phyloP scores from a whole-genome alignment of 2,329 filamentous ascomycete species.

The Trichoderma semiorbis region DNA sequence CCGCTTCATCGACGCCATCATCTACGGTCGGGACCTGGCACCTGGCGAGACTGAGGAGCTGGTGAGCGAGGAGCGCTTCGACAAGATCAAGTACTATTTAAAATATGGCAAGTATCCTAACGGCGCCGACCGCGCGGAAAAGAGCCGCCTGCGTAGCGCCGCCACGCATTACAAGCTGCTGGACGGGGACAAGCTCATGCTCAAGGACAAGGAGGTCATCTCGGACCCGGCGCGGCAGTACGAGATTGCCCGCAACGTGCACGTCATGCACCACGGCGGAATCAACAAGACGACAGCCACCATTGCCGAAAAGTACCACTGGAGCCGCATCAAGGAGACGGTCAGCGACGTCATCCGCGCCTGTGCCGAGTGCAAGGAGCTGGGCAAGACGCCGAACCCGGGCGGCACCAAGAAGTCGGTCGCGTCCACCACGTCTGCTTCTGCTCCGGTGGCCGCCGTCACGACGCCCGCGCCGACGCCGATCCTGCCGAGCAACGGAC shows the following conservation, averaged over 20 bases:
- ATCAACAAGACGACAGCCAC: conserved; percentile 98
- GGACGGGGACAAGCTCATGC: conserved; percentile 78
- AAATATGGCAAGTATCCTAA: conserved; percentile 91
- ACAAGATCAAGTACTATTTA: conserved; percentile 97
- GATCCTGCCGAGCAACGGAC: conserved; percentile 14
- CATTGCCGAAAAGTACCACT: conserved; percentile 92
- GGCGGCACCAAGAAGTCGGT: conserved; percentile 26
- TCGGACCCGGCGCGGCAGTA: conserved; percentile 86
- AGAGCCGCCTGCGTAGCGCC: conserved; percentile 87
- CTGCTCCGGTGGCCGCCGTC: conserved; percentile 2
- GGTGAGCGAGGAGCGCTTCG: conserved; percentile 92
- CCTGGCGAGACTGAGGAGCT: conserved; percentile 68
- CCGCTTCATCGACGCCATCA: conserved; percentile 70
- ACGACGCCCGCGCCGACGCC: conserved; percentile 11
- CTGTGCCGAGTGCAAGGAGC: conserved; percentile 84
- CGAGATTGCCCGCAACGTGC: conserved; percentile 76
- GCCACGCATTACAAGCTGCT: conserved; percentile 91
- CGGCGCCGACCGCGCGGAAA: conserved; percentile 90
- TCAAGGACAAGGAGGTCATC: conserved; percentile 97
- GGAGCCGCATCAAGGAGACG: conserved; percentile 97
- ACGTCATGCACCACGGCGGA: conserved; percentile 75
- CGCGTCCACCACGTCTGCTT: neutral
- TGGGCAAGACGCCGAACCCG: conserved; percentile 52
- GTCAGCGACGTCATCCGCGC: conserved; percentile 92
- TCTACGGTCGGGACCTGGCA: conserved; percentile 66